Conservation (phyloP, 192 early-diverging fungal genomes). For the Coemansia sp. region DNA sequence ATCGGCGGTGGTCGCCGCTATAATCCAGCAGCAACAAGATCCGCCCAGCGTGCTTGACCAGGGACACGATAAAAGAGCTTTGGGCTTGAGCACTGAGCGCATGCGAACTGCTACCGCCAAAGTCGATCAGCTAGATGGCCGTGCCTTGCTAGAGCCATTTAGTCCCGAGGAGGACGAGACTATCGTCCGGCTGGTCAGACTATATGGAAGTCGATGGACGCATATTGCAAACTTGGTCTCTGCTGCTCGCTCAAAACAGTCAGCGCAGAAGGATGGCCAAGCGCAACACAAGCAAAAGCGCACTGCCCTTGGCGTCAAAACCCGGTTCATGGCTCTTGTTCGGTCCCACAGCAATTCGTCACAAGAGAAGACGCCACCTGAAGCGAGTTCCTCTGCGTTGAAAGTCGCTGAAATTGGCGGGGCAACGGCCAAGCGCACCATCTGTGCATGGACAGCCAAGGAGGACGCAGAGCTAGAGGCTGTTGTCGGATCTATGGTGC, state of each 20-base stretch:
- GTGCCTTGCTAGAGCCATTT: slow-evolving; percentile 19
- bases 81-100: not conserved
- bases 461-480: slow-evolving; percentile 24
- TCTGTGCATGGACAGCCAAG: slow-evolving; percentile 20
- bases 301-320: slow-evolving; percentile 1
- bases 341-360: not conserved
- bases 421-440: not conserved
- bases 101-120: not conserved
- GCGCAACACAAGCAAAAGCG: not conserved
- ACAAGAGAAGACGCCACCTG: not conserved
- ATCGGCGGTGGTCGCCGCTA: slow-evolving; percentile 10
- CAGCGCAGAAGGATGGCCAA: not conserved
- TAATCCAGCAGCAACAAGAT: slow-evolving; percentile 14
- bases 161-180: slow-evolving; percentile 23
- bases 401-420: not conserved
- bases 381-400: not conserved
- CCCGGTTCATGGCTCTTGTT: not conserved
- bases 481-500: slow-evolving; percentile 12
- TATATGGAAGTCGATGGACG: slow-evolving; percentile 26
- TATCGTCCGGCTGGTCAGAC: slow-evolving; percentile 23
- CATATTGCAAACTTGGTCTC: slow-evolving; percentile 28
- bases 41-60: not conserved
- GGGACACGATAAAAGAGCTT: not conserved
- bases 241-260: not conserved
- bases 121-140: slow-evolving; percentile 6